Evolutionary conservation across 2,329 filamentous ascomycete species (phyloP).

Genomic region (Claviceps sp.): DNA sequence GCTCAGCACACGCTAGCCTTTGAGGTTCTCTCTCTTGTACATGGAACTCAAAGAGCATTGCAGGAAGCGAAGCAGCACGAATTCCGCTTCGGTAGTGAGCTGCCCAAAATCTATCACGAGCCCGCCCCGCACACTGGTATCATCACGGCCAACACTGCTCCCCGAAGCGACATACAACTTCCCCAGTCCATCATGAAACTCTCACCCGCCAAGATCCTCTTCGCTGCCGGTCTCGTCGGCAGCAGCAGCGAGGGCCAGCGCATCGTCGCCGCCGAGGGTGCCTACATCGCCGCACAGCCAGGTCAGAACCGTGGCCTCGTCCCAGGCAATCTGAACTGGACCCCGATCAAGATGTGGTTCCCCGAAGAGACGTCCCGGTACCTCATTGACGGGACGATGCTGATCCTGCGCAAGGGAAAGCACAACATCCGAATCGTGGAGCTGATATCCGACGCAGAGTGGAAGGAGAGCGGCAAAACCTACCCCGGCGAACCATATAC

Average conservation of each 20-base stretch:
- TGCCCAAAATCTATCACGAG: slow-evolving; percentile 18
- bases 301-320: slow-evolving; percentile 29
- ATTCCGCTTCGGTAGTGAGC: slow-evolving; percentile 30
- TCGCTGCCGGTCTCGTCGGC: slow-evolving; percentile 42
- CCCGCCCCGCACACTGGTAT: slow-evolving; percentile 18
- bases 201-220: slow-evolving; percentile 45
- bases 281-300: slow-evolving; percentile 45
- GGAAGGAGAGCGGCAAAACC: slow-evolving; percentile 30
- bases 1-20: slow-evolving; percentile 75
- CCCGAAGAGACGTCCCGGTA: slow-evolving; percentile 44
- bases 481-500: slow-evolving; percentile 42
- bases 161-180: slow-evolving; percentile 42
- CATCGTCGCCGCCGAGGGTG: slow-evolving; percentile 38
- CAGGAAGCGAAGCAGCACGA: slow-evolving; percentile 44
- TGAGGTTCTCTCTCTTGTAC: slow-evolving; percentile 70
- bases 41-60: slow-evolving; percentile 53
- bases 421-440: slow-evolving; percentile 49
- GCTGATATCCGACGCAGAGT: slow-evolving; percentile 43
- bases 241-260: slow-evolving; percentile 46
- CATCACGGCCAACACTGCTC: slow-evolving; percentile 32
- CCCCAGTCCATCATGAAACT: slow-evolving; percentile 42
- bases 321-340: slow-evolving; percentile 43
- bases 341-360: slow-evolving; percentile 45
- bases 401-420: slow-evolving; percentile 51
- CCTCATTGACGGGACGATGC: slow-evolving; percentile 43